Evolutionary conservation across 2,329 filamentous ascomycete species (phyloP), one percentile per base, ranked within the genome.

Genomic region (Clarireedia homoeocarpa): DNA sequence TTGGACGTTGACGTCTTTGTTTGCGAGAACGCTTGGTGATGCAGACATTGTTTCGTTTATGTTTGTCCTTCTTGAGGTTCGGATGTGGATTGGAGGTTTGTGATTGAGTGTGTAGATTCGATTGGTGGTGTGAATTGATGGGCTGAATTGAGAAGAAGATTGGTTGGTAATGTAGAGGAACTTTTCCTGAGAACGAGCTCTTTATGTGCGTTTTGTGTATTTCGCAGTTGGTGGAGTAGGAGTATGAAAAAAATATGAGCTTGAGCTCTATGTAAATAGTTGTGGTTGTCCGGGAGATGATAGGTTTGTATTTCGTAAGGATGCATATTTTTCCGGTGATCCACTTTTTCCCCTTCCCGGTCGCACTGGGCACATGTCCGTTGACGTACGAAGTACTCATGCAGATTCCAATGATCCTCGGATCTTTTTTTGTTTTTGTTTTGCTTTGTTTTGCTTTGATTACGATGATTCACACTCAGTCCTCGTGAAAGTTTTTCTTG

Each of bases 1-100:
- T 61, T 76, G 61, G 58, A 75, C 75, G 73, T 89, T 89, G 73
- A 79, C 76, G 74, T 88, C 84, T 73, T 84, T 84, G 67, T 80
- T 74, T 64, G 76, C 74, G 71, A 89, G 83, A 64, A 85, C 74
- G 72, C 77, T 81, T 42, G 52, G 26, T 44, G 53, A 55, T 59
- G 72, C 67, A 69, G 80, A 79, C 82, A 85, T 86, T 56, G 38
- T 48, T 24, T 45, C 45, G 27, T 49, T 47, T 57, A 48, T 48
- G 48, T 44, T 20, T 54, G 39, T 55, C 26, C 23, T 15, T 26
- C 14, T 48, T 55, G 49, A 48, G 56, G 46, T 3, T 49, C 12
- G 17, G 17, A 20, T 44, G 40, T 17, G n/a, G 27, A 30, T 48
- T 42, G 24, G 17, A n/a, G 4, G 2, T 20, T 20, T 20, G 39